A percentile compares a stretch with the other conserved stretches of the same genome.
These are phyloP conservation scores for Penicillium cinerascens DNA, from an alignment of 495 filamentous ascomycete genomes.

Conservation along the genomic window DNA sequence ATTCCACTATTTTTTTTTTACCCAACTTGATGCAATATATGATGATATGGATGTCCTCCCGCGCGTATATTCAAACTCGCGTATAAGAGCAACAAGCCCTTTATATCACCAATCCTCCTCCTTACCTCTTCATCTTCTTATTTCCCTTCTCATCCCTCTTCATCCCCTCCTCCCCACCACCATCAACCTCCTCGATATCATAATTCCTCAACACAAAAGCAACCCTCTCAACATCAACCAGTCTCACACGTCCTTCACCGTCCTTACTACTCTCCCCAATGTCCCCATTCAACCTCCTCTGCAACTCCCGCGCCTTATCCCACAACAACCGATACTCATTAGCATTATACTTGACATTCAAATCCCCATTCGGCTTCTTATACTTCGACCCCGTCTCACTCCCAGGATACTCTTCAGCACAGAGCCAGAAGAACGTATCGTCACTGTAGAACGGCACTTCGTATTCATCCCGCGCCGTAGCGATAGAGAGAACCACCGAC, in stretches of 20 bases:
- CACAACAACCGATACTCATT: constrained; percentile 60
- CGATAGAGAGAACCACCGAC: constrained; percentile 63
- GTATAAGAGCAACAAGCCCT: too few species aligned
- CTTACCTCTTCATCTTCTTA: background rate
- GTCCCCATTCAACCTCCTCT: constrained; percentile 37
- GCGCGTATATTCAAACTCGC: too few species aligned
- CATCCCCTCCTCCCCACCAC: background rate
- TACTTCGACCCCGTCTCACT: constrained; percentile 10
- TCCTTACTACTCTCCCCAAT: too few species aligned
- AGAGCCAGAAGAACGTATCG: constrained; percentile 68
- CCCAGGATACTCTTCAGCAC: constrained; percentile 26
- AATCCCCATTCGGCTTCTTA: constrained; percentile 36
- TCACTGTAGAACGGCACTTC: constrained; percentile 73
- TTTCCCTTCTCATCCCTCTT: background rate
- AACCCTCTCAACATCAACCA: constrained; percentile 54
- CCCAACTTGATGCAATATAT: too few species aligned
- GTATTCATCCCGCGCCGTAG: constrained; percentile 35
- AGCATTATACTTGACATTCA: constrained; percentile 60
- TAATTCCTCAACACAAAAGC: constrained; percentile 55
- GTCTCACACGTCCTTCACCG: background rate
- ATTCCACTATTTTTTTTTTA: too few species aligned
- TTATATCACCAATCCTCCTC: background rate
- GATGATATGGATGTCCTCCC: too few species aligned
- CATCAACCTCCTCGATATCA: constrained; percentile 24
- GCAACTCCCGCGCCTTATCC: constrained; percentile 40